Conservation (phyloP, 2,329 filamentous ascomycete genomes). For the Ophiocordyceps australis region DNA sequence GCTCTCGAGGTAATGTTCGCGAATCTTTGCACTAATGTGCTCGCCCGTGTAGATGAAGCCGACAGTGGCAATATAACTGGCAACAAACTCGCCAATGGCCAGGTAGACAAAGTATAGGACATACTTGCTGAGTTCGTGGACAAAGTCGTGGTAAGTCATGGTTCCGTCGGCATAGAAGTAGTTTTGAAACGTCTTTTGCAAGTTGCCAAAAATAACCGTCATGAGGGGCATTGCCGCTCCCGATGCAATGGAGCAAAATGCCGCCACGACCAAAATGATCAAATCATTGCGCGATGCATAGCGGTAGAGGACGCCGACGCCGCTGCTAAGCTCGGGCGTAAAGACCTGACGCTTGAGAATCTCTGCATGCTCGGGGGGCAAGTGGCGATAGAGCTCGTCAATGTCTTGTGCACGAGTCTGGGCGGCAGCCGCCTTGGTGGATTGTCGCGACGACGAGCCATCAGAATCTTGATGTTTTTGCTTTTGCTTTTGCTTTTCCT, state of each 20-base stretch:
- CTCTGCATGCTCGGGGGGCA: conserved; percentile 45
- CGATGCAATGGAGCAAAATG: conserved; percentile 48
- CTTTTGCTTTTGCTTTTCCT: background rate
- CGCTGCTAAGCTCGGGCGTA: conserved; percentile 43
- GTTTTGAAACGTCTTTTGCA: conserved; percentile 53
- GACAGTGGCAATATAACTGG: conserved; percentile 63
- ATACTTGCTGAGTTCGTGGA: conserved; percentile 36
- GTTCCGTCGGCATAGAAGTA: conserved; percentile 31
- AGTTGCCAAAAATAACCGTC: conserved; percentile 63
- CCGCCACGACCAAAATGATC: conserved; percentile 41
- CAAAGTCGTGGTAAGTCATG: conserved; percentile 36
- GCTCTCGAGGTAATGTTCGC: conserved; percentile 67
- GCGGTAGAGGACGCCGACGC: conserved; percentile 47
- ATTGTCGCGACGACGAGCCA: no score
- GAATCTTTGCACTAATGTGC: conserved; percentile 60
- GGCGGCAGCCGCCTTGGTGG: conserved; percentile 5
- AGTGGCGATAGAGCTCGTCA: conserved; percentile 38
- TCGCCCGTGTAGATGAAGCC: conserved; percentile 82
- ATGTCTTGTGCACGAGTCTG: conserved; percentile 16
- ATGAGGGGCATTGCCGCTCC: conserved; percentile 65
- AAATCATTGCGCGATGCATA: conserved; percentile 51
- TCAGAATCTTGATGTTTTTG: background rate
- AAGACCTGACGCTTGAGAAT: conserved; percentile 53
- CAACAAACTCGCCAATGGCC: conserved; percentile 61
- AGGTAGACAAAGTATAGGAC: conserved; percentile 79